Evolutionary conservation across 2,329 filamentous ascomycete genomes (phyloP), one percentile per base, ranked within the genome.

Genomic region (Diaporthe sp.): DNA sequence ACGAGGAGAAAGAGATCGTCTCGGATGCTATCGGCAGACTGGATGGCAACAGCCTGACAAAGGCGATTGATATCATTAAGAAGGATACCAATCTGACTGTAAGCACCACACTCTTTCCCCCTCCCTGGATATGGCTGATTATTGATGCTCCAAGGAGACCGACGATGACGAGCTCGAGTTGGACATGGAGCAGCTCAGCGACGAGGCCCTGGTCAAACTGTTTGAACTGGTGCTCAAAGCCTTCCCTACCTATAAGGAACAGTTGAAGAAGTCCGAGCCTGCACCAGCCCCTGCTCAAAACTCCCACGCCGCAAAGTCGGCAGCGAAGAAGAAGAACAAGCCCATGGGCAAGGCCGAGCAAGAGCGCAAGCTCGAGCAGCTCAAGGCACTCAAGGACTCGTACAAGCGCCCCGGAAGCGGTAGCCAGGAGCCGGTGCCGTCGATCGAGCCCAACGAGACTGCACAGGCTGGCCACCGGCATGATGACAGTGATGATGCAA

Each of bases 51-150:
- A 92, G 95, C 79, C 93, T 98, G 81, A 90, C 93, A 68, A 91
- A 92, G 79, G 95, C 96, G 0, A 94, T 98, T 44, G 92, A 94
- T 76, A 96, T 98, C 77, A 98, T 99, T 82, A 95, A 97, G 83
- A 92, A 91, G 78, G 96, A 98, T 79, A 98, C 86, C 84, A 94
- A 87, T 86, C 94, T 85, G 88, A 93, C 88, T 88, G 97, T 86
- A 89, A 91, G 88, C 46, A 46, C 17, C 22, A 9, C 65, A 53
- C 15, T 15, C 22, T 10, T 4, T 31, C 22, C 28, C 46, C 31
- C 39, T 17, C 10, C 28, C 1, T 34, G 37, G 44, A 53, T 1
- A 55, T 89, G 42, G 73, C 73, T 76, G 67, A 78, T 72, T 76
- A 76, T 81, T 78, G 65, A 58, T 49, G 28, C 22, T 53, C 55